Conservation (phyloP, 2,329 filamentous ascomycete genomes). For the Geosmithia flava region DNA sequence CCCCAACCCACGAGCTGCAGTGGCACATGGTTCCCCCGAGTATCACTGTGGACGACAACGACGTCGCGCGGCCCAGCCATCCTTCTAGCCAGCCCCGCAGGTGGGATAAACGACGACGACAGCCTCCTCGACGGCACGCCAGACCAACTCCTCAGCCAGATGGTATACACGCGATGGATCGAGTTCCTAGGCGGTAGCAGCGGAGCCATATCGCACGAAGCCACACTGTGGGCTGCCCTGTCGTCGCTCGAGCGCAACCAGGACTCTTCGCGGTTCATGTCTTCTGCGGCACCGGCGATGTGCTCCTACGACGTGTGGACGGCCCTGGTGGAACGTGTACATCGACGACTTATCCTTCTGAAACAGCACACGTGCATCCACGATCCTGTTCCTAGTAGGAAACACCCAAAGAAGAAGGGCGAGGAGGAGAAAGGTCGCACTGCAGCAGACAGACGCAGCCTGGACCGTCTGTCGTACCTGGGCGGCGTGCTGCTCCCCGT, state of each 20-base stretch:
- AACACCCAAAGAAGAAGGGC: too few species aligned
- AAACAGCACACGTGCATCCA: neutral
- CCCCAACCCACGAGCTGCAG: conserved; percentile 1
- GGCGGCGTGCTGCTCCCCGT: conserved; percentile 35
- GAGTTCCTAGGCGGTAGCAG: conserved; percentile 3
- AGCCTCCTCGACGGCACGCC: neutral
- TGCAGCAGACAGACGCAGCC: conserved; percentile 23
- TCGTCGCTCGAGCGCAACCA: conserved; percentile 5
- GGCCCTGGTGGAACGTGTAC: conserved; percentile 5
- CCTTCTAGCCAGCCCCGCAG: neutral
- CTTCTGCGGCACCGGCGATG: conserved; percentile 1
- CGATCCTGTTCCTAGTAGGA: too few species aligned
- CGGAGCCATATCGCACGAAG: neutral
- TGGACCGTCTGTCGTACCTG: conserved; percentile 36
- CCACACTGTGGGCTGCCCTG: conserved; percentile 2
- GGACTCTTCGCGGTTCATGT: conserved; percentile 1
- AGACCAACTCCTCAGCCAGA: conserved; percentile 8
- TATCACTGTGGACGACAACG: neutral
- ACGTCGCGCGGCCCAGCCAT: neutral
- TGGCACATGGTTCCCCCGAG: conserved; percentile 1
- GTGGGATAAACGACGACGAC: too few species aligned
- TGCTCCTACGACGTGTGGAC: conserved; percentile 8
- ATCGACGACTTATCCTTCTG: neutral
- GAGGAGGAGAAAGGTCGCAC: conserved; percentile 3
- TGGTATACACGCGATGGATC: conserved; percentile 13